Conservation (phyloP, 352 stramenopile species). For the Phytophthora tentaculata region DNA sequence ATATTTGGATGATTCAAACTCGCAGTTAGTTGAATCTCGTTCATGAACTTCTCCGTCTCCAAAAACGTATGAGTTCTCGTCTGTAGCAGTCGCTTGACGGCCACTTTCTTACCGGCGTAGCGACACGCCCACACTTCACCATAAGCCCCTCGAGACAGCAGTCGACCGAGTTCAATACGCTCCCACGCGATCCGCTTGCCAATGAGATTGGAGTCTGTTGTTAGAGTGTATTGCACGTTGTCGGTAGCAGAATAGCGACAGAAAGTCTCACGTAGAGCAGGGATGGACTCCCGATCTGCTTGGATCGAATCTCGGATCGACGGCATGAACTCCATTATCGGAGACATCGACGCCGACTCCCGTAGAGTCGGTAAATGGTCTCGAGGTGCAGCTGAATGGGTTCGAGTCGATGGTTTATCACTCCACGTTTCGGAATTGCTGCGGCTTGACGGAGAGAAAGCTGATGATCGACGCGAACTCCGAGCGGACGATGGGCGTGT, state of each 20-base stretch:
- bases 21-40: constrained; percentile 58
- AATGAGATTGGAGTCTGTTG: constrained; percentile 43
- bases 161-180: constrained; percentile 44
- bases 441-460: background rate
- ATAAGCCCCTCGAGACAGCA: constrained; percentile 53
- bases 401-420: constrained; percentile 1
- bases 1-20: constrained; percentile 55
- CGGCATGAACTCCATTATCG: constrained; percentile 16
- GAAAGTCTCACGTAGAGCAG: constrained; percentile 36
- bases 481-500: constrained; percentile 6
- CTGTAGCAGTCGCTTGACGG: constrained; percentile 59
- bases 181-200: constrained; percentile 47
- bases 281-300: constrained; percentile 30
- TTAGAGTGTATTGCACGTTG: constrained; percentile 40
- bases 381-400: background rate
- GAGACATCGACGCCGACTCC: constrained; percentile 24
- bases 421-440: constrained; percentile 21
- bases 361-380: constrained; percentile 30
- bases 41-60: constrained; percentile 51
- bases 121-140: constrained; percentile 63
- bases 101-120: constrained; percentile 46
- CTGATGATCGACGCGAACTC: constrained; percentile 1
- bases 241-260: constrained; percentile 31
- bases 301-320: constrained; percentile 33
- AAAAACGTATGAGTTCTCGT: constrained; percentile 44